Evolutionary conservation across 768 basidiomycete species (phyloP).

Genomic region (Rhodotorula toruloides): DNA sequence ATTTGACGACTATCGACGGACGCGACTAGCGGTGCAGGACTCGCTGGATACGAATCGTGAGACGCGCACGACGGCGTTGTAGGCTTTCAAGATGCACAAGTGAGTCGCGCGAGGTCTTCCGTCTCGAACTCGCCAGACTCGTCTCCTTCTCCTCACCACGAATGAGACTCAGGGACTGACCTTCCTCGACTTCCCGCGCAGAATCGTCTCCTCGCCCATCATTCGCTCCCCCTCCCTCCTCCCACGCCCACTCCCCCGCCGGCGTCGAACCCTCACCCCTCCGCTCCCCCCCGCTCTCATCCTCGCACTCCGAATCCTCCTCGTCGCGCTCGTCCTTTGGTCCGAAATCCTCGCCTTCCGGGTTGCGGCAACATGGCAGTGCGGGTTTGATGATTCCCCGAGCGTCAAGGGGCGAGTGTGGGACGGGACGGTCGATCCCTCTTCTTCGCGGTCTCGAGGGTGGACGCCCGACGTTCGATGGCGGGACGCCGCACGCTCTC

Average conservation of each 20-base stretch:
- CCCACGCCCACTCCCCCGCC: neutral
- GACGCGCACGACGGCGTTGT: no score
- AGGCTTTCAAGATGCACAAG: no score
- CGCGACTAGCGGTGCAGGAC: no score
- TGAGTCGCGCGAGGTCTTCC: no score
- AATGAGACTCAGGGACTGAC: no score
- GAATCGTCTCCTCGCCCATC: constrained; percentile 13
- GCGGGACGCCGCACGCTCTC: neutral
- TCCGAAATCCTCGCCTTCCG: constrained; percentile 62
- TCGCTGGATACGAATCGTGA: no score
- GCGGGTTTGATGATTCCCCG: constrained; percentile 28
- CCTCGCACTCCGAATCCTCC: constrained; percentile 46
- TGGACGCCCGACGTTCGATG: neutral
- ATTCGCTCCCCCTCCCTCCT: constrained; percentile 46
- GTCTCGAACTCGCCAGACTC: no score
- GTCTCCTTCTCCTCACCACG: no score
- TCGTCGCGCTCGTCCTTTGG: constrained; percentile 65
- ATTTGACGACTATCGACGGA: no score
- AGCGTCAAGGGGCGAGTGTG: constrained; percentile 21
- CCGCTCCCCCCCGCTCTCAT: constrained; percentile 7
- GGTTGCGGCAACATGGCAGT: constrained; percentile 39
- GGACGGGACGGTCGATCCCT: constrained; percentile 6
- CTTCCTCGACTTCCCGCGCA: neutral
- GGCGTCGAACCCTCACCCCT: neutral
- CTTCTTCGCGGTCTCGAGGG: neutral